A percentile compares a stretch with the other conserved stretches of the same genome.
Evolutionary conservation across 306 rosid genomes (phyloP).

Genomic region (Medicago ruthenica): DNA sequence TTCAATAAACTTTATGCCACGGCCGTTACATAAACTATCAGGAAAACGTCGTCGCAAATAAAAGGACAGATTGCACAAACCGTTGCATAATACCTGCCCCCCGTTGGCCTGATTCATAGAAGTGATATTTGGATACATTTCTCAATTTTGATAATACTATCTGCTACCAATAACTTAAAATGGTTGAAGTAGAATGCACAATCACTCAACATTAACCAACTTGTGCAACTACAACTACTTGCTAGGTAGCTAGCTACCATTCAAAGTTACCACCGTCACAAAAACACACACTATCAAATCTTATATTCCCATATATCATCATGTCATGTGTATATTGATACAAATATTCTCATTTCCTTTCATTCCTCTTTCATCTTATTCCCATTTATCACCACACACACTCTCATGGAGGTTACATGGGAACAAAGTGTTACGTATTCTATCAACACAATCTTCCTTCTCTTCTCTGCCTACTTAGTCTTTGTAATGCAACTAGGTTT

Average conservation of each 20-base stretch:
- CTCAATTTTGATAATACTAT: slow-evolving; percentile 19
- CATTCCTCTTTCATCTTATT: slow-evolving; percentile 18
- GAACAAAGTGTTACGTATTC: slow-evolving; percentile 68
- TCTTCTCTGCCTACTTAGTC: slow-evolving; percentile 80
- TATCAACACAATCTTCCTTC: slow-evolving; percentile 76
- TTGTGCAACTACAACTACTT: slow-evolving; percentile 16
- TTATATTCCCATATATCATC: not conserved
- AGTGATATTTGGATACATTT: not conserved
- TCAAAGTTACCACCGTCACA: slow-evolving; percentile 45
- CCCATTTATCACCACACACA: slow-evolving; percentile 1
- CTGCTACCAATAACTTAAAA: slow-evolving; percentile 16
- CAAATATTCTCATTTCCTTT: slow-evolving; percentile 2
- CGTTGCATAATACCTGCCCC: not conserved
- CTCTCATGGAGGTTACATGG: slow-evolving; percentile 67
- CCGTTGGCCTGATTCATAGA: not conserved
- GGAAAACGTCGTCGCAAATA: not conserved
- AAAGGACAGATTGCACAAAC: too few species aligned
- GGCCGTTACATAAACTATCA: not conserved
- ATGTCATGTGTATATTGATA: not conserved
- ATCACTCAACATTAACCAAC: slow-evolving; percentile 46
- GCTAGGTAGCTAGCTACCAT: slow-evolving; percentile 47
- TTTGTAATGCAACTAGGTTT: slow-evolving; percentile 83
- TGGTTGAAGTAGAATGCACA: slow-evolving; percentile 46
- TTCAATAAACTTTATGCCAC: not conserved
- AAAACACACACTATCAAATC: slow-evolving; percentile 9